Percentiles rank a stretch among this genome's conserved stretches.
phyloP scores from a whole-genome alignment of 148 eudicot species.

The Vaccinium myrtillus region DNA sequence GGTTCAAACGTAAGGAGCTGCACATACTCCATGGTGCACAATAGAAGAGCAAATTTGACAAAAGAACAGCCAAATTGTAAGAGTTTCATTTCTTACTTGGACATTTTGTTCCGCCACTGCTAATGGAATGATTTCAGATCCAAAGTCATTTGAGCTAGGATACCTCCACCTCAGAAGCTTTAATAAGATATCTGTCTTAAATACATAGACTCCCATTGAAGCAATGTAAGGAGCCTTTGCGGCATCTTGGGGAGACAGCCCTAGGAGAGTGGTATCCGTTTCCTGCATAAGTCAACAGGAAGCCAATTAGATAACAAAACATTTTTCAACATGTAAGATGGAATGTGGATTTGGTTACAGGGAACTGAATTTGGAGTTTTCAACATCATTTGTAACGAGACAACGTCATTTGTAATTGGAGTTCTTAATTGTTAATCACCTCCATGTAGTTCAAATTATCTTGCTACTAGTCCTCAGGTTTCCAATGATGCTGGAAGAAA shows the following conservation, averaged over 20 bases:
- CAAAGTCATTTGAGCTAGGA: slow-evolving; percentile 84
- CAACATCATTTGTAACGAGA: background rate
- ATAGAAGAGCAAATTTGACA: background rate
- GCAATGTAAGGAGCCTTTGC: slow-evolving; percentile 69
- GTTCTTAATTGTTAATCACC: background rate
- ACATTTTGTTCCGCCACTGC: slow-evolving; percentile 64
- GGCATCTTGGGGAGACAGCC: slow-evolving; percentile 70
- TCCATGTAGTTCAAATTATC: background rate
- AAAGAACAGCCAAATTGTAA: background rate
- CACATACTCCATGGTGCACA: background rate
- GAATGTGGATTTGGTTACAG: background rate
- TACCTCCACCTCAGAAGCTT: slow-evolving; percentile 62
- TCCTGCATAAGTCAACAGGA: slow-evolving; percentile 45
- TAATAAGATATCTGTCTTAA: slow-evolving; percentile 67
- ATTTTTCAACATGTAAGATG: background rate
- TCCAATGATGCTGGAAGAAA: background rate
- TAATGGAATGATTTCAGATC: slow-evolving; percentile 87
- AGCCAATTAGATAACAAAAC: background rate
- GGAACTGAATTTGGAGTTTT: background rate
- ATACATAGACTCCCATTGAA: slow-evolving; percentile 97
- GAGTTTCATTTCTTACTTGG: slow-evolving; percentile 45
- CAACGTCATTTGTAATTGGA: background rate
- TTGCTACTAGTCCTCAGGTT: background rate
- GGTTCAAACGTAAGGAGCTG: background rate
- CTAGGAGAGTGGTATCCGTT: slow-evolving; percentile 81